Percentiles rank a stretch among this genome's conserved stretches.
phyloP scores from a whole-genome alignment of 208 protist species.

The Jaenimonas drosophilae region DNA sequence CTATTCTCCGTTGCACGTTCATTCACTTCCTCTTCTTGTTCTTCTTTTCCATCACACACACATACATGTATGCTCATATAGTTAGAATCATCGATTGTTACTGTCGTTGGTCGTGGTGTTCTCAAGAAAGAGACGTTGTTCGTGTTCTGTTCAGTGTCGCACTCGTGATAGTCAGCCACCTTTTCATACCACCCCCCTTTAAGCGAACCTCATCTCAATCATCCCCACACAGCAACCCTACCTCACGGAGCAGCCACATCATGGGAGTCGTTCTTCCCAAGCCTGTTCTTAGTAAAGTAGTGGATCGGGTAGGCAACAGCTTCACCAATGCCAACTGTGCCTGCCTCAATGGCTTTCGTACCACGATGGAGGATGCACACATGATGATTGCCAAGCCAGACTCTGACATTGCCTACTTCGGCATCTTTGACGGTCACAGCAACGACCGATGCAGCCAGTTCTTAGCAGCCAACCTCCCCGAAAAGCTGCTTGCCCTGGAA shows the following conservation, averaged over 20 bases:
- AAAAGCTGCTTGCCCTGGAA: slow-evolving; percentile 31
- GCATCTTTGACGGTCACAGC: slow-evolving; percentile 89
- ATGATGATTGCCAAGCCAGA: slow-evolving; percentile 34
- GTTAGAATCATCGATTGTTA: too few species aligned
- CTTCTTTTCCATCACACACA: too few species aligned
- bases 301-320: slow-evolving; percentile 62
- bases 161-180: too few species aligned
- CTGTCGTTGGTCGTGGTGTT: too few species aligned
- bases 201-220: too few species aligned
- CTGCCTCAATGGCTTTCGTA: slow-evolving; percentile 75
- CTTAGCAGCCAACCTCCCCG: slow-evolving; percentile 49
- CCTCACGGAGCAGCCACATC: background rate
- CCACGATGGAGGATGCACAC: slow-evolving; percentile 86
- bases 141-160: too few species aligned
- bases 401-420: slow-evolving; percentile 44
- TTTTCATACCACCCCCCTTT: too few species aligned
- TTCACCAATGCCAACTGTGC: slow-evolving; percentile 34
- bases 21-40: too few species aligned
- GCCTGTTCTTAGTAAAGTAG: slow-evolving; percentile 77
- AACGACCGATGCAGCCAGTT: slow-evolving; percentile 69
- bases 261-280: slow-evolving; percentile 82
- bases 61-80: too few species aligned
- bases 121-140: slow-evolving; percentile 2
- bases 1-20: too few species aligned
- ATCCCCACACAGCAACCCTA: background rate